Conservation (phyloP, 768 basidiomycete species). For the Leccinum obscurum region DNA sequence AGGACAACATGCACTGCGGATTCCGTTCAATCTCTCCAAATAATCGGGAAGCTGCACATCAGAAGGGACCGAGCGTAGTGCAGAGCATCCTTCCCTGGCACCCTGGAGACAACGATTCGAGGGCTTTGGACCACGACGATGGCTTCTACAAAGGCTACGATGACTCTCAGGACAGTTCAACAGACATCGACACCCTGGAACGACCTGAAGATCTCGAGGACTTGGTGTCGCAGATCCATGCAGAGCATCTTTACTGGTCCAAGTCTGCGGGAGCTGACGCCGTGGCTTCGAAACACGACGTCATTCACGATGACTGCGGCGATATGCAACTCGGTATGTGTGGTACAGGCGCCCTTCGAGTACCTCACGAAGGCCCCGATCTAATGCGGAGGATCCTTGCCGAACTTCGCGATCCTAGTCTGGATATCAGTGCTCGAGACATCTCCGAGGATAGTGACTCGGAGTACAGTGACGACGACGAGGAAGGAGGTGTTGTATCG, state of each 20-base stretch:
- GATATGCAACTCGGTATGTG: not conserved
- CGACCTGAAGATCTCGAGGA: not conserved
- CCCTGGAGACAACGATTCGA: not conserved
- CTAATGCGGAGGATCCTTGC: slow-evolving; percentile 17
- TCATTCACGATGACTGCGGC: not conserved
- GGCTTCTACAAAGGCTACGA: not conserved
- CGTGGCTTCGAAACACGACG: not conserved
- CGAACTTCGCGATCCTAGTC: slow-evolving; percentile 16
- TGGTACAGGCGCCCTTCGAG: not conserved
- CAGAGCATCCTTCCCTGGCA: not conserved
- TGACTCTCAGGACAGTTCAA: not conserved
- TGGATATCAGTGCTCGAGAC: slow-evolving; percentile 10
- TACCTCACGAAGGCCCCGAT: not conserved
- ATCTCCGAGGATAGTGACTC: slow-evolving; percentile 13
- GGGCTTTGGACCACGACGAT: not conserved
- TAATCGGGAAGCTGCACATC: not conserved
- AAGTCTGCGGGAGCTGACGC: no score
- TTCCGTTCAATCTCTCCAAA: not conserved
- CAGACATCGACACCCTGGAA: not conserved
- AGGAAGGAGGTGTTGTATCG: not conserved
- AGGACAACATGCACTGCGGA: not conserved
- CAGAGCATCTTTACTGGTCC: no score
- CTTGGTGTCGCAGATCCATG: not conserved
- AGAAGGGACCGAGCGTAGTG: not conserved
- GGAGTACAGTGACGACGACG: slow-evolving; percentile 2